phyloP scores from a whole-genome alignment of 108 stramenopile species.

The Pinguiococcus pyrenoidosus region DNA sequence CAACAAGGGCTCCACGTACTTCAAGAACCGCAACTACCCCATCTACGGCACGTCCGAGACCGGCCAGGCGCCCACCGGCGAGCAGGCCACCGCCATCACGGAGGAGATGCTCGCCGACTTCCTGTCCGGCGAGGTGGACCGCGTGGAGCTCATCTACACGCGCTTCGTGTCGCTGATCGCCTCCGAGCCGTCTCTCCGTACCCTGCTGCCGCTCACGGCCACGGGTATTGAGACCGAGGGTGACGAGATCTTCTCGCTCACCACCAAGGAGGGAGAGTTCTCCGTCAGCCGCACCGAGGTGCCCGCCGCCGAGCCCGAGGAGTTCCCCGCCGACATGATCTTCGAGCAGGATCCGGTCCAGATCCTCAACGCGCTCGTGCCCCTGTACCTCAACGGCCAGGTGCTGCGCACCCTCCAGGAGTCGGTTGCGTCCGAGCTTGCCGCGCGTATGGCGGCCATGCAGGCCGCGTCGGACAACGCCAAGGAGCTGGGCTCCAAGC shows the following conservation, averaged over 20 bases:
- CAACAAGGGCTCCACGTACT: constrained; percentile 76
- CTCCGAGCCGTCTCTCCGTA: constrained; percentile 67
- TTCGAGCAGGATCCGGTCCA: constrained; percentile 93
- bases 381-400: constrained; percentile 86
- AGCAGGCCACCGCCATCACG: constrained; percentile 72
- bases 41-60: constrained; percentile 61
- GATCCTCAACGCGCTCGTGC: constrained; percentile 88
- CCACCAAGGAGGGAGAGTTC: constrained; percentile 62
- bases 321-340: constrained; percentile 87
- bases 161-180: constrained; percentile 84
- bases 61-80: constrained; percentile 74
- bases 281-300: constrained; percentile 60
- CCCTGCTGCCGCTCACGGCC: constrained; percentile 85
- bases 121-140: constrained; percentile 80
- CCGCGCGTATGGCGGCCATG: constrained; percentile 92
- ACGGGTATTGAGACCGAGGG: constrained; percentile 70
- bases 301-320: constrained; percentile 59
- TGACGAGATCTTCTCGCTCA: constrained; percentile 90
- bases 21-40: constrained; percentile 53
- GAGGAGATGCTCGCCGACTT: constrained; percentile 58
- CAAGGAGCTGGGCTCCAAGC: constrained; percentile 55
- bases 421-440: constrained; percentile 85
- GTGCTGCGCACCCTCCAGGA: constrained; percentile 85
- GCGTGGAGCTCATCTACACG: constrained; percentile 88
- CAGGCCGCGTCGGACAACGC: constrained; percentile 90